phyloP scores from a whole-genome alignment of 208 protist genomes.

The Trypanosoma melophagium region DNA sequence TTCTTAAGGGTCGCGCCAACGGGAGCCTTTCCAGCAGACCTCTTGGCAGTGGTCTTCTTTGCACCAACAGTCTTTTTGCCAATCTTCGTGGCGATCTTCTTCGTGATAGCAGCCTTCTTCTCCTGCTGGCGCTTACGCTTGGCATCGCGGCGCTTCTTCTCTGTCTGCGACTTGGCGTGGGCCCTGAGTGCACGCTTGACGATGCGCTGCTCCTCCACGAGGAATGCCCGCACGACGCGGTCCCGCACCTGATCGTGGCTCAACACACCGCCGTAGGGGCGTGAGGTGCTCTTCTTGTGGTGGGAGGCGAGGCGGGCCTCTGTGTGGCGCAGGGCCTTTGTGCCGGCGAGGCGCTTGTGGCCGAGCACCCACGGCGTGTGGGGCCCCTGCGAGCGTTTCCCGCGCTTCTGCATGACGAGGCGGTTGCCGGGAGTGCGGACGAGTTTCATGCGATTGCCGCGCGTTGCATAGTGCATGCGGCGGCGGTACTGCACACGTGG shows the following conservation, averaged over 20 bases:
- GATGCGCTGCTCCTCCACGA: conserved; percentile 99
- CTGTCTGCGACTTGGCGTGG: conserved; percentile 64
- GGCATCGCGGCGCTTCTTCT: conserved; percentile 65
- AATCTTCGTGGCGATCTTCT: conserved; percentile 35
- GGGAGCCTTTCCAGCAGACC: no score
- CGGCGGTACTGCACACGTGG: conserved; percentile 77
- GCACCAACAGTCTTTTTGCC: conserved; percentile 49
- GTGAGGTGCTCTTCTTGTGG: conserved; percentile 94
- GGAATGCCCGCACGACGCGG: conserved; percentile 97
- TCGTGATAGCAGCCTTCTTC: conserved; percentile 53
- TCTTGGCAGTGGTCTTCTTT: no score
- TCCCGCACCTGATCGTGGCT: conserved; percentile 95
- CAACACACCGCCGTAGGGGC: conserved; percentile 97
- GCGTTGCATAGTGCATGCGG: conserved; percentile 77
- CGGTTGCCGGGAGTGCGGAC: conserved; percentile 90
- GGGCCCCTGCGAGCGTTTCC: conserved; percentile 93
- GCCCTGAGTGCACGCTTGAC: conserved; percentile 92
- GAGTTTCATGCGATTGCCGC: conserved; percentile 79
- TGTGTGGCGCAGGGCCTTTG: conserved; percentile 91
- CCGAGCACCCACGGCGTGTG: conserved; percentile 93
- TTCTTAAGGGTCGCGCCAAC: conserved; percentile 79
- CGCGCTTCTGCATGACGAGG: conserved; percentile 94
- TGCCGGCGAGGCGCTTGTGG: conserved; percentile 90
- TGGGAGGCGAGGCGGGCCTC: conserved; percentile 82
- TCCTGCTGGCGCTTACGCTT: conserved; percentile 76